A percentile compares a stretch with the other conserved stretches of the same genome.
phyloP scores from a whole-genome alignment of 2,329 filamentous ascomycete genomes.

The Nigrospora oryzae region DNA sequence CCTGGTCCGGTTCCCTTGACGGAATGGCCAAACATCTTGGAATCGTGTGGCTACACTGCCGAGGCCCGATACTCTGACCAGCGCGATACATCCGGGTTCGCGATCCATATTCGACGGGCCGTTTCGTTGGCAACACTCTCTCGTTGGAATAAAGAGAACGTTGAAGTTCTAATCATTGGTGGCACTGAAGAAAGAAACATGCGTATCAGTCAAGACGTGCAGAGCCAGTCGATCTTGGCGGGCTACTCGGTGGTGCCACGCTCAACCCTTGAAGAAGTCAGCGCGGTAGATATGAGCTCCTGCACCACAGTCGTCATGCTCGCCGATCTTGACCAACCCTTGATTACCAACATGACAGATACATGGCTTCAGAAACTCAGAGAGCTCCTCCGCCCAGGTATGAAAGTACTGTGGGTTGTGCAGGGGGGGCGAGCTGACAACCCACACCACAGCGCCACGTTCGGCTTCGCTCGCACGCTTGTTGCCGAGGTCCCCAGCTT shows the following conservation, averaged over 20 bases:
- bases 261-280: neutral
- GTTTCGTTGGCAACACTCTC: neutral
- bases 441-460: slow-evolving; percentile 16
- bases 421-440: slow-evolving; percentile 9
- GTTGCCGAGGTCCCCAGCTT: slow-evolving; percentile 18
- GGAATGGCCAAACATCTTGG: slow-evolving; percentile 9
- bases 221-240: neutral
- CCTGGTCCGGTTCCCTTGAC: no score
- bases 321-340: slow-evolving; percentile 23
- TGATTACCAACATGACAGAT: slow-evolving; percentile 25
- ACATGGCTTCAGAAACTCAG: slow-evolving; percentile 15
- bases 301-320: slow-evolving; percentile 25
- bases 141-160: no score
- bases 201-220: neutral
- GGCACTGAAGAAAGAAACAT: neutral
- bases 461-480: slow-evolving; percentile 21
- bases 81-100: slow-evolving; percentile 20
- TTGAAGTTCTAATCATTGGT: neutral
- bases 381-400: slow-evolving; percentile 11
- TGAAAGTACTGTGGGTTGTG: slow-evolving; percentile 18
- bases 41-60: slow-evolving; percentile 22
- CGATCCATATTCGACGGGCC: slow-evolving; percentile 28
- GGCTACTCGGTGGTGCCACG: neutral
- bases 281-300: neutral
- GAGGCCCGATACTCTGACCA: slow-evolving; percentile 22